Base-by-base conservation (phyloP, 441 rosid genomes). In the Adansonia gregorii region DNA sequence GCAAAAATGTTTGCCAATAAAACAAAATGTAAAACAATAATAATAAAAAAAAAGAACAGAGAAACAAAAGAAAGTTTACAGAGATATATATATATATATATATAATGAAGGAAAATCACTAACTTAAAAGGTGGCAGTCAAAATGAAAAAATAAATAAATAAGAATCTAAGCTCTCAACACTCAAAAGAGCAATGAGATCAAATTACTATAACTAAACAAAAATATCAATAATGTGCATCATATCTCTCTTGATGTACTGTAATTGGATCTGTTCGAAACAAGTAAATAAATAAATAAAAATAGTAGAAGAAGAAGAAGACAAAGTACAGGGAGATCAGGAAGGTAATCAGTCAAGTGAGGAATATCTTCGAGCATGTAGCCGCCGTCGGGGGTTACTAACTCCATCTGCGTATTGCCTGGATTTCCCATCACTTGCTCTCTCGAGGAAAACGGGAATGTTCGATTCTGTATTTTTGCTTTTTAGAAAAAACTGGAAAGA, bases 291-390 rank as follows among this genome's bases (percentile, higher is more conserved):
- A 67, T 24, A 55, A 24, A 31, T 31, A 63, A 39, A 46, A 1
- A 66, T 20, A 76, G 31, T 65, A 73, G 27, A 61, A 52, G 73
- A 69, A 59, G 2, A 64, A n/a, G 27, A 67, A 20, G 60, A 55
- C 20, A 64, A 39, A 20, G 49, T 87, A 89, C 95, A 5, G 85
- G 75, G 70, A 92, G 89, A 86, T 83, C 78, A 59, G 81, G 77
- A 77, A 89, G 78, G 85, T 86, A 89, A 85, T 92, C 93, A 54
- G 82, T 76, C 31, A 92, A 69, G 66, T 92, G 97, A 83, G 94
- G 97, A 75, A 92, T 92, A 79, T 91, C 93, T 83, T 92, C 90
- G 77, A 90, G 94, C 1, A 92, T 82, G 72, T 88, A 92, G 41
- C 92, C 94, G 49, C 75, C 85, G 10, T 74, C 79, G 27, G 92